These are phyloP conservation scores for Backusella mclennaniae DNA, from an alignment of 192 early-diverging fungal species.

Conservation along the genomic window DNA sequence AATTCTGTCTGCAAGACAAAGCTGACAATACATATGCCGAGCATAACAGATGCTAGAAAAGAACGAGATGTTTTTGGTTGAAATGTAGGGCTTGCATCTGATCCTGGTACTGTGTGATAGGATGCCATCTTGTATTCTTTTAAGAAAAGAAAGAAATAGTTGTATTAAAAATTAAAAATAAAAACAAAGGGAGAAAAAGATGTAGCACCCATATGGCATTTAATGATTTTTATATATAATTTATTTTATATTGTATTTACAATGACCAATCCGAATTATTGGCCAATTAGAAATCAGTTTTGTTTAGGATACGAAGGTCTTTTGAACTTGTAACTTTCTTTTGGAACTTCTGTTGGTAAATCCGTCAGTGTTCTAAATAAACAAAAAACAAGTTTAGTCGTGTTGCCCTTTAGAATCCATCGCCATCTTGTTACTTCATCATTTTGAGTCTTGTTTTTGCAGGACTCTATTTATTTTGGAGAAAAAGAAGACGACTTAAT, in stretches of 20 bases:
- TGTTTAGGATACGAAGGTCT: not conserved
- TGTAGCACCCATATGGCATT: not conserved
- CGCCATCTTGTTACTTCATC: slow-evolving; percentile 9
- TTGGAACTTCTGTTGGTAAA: slow-evolving; percentile 3
- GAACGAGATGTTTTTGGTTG: slow-evolving; percentile 11
- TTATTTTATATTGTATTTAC: slow-evolving; percentile 6
- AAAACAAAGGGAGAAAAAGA: not conserved
- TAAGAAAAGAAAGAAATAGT: not conserved
- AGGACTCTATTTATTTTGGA: slow-evolving; percentile 6
- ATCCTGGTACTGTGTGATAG: slow-evolving; percentile 14
- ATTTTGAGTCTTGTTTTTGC: slow-evolving; percentile 21
- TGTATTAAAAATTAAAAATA: not conserved
- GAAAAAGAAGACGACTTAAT: not conserved
- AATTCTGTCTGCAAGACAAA: slow-evolving; percentile 58
- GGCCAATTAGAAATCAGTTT: not conserved
- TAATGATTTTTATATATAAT: too few species aligned
- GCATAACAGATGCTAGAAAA: slow-evolving; percentile 37
- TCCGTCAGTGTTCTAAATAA: slow-evolving; percentile 13
- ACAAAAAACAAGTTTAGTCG: not conserved
- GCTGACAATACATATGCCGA: slow-evolving; percentile 44
- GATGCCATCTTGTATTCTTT: not conserved
- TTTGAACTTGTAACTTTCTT: not conserved
- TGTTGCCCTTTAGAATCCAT: not conserved
- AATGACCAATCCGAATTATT: not conserved
- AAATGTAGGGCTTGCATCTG: not conserved